Conservation (phyloP, 805 yeast genomes). For the Millerozyma miso region DNA sequence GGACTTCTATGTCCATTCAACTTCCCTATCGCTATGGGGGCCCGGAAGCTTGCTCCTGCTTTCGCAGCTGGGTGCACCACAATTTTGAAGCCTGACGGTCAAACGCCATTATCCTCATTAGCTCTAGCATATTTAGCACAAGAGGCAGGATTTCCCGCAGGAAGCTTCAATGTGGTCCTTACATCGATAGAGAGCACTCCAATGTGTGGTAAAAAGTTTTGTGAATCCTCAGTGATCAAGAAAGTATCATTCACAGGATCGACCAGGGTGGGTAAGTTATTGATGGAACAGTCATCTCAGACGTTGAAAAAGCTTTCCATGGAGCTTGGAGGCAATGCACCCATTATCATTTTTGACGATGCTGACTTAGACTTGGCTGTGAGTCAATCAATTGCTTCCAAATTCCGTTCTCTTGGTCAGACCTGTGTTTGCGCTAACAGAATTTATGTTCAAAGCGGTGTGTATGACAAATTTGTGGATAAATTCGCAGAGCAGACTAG, state of each 20-base stretch:
- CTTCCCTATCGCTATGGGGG: slow-evolving; percentile 65
- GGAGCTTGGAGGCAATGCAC: slow-evolving; percentile 82
- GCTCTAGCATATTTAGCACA: slow-evolving; percentile 53
- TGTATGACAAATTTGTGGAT: slow-evolving; percentile 60
- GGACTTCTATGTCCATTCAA: slow-evolving; percentile 66
- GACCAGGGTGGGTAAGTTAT: slow-evolving; percentile 64
- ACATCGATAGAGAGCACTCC: slow-evolving; percentile 48
- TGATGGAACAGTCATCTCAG: slow-evolving; percentile 57
- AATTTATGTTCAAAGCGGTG: slow-evolving; percentile 55
- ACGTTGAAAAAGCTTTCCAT: slow-evolving; percentile 67
- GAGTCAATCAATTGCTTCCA: slow-evolving; percentile 59
- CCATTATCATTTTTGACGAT: slow-evolving; percentile 70
- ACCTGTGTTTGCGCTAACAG: slow-evolving; percentile 81
- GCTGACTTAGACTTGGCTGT: slow-evolving; percentile 66
- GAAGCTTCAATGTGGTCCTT: slow-evolving; percentile 50
- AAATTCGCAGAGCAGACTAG: slow-evolving; percentile 46
- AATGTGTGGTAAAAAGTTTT: slow-evolving; percentile 47
- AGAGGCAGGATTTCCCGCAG: slow-evolving; percentile 59
- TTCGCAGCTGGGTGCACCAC: slow-evolving; percentile 63
- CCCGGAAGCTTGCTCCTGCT: slow-evolving; percentile 63
- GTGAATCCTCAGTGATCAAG: slow-evolving; percentile 51
- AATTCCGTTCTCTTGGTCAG: slow-evolving; percentile 76
- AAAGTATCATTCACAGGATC: slow-evolving; percentile 80
- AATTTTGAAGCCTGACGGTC: slow-evolving; percentile 57
- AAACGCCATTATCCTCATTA: slow-evolving; percentile 58